These are phyloP conservation scores for Fraxinus floribunda DNA, from an alignment of 305 asterid species.

Conservation along the genomic window DNA sequence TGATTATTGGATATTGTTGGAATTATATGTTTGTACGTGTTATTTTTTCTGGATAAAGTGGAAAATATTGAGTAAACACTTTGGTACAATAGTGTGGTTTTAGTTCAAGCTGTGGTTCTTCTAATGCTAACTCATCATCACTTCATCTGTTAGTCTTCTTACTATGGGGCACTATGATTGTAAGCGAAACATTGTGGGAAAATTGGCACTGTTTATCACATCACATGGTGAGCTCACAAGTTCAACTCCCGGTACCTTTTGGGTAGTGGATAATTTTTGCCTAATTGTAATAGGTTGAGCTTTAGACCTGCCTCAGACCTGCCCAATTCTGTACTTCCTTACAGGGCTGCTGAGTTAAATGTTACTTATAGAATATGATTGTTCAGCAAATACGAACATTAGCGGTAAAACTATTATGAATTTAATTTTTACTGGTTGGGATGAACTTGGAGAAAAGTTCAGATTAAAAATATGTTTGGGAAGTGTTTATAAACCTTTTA, in stretches of 20 bases:
- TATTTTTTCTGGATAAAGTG: background rate
- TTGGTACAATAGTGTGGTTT: background rate
- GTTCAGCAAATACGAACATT: background rate
- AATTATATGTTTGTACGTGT: background rate
- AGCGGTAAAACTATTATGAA: background rate
- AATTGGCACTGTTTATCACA: background rate
- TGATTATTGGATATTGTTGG: background rate
- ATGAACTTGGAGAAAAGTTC: background rate
- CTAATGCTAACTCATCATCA: background rate
- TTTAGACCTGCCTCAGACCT: background rate
- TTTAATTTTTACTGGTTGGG: background rate
- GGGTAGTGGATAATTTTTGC: background rate
- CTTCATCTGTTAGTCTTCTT: background rate
- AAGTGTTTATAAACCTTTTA: background rate
- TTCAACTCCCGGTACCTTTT: background rate
- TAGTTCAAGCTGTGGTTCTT: background rate
- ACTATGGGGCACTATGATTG: background rate
- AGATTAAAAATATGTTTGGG: background rate
- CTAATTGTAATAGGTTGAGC: background rate
- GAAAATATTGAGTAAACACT: background rate
- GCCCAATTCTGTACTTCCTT: background rate
- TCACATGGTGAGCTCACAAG: background rate
- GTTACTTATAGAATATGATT: background rate
- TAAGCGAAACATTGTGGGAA: background rate
- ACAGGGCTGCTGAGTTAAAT: background rate